Base-by-base conservation (phyloP, 208 protist species). In the Wallacemonas sp. region DNA sequence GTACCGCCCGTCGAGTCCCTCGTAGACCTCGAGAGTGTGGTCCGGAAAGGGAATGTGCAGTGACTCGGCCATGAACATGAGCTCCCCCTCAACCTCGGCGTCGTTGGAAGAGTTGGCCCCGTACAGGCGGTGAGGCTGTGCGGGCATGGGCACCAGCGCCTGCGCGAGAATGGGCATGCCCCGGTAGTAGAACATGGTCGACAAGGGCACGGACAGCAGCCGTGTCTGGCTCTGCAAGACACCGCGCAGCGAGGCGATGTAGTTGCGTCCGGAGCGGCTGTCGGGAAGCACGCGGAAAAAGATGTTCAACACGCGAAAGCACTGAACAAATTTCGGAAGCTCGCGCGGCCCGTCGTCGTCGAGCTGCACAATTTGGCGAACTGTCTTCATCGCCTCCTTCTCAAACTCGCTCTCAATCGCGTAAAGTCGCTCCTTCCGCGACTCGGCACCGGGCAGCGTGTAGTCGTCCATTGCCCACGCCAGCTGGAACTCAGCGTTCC, bases 151-250 rank as follows among this genome's bases (percentile, higher is more conserved):
- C 44, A 92, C 81, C 14, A 95, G 82, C 36, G 89, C 89, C 80
- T 95, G 89, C 39, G 84, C 89, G 31, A 95, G 74, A 28, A 95
- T 81, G 7, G 89, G 89, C 86, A 95, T 95, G 57, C 89, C 89
- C 10, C 86, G 86, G 70, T 87, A 95, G 65, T 86, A 89, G 50
- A 95, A 84, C 83, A 95, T 92, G 67, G 72, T 67, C 18, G 86
- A 87, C 31, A 95, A 79, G 22, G 89, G 89, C 52, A 95, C 89
- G 10, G 89, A 87, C 25, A 95, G 67, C 11, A 95, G 72, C 5
- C 54, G 73, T 39, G 76, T 88, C 62, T 76, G 63, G 65, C 85
- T 91, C 72, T 88, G 79, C 62, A 94, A 67, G 22, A 94, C 81
- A 54, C 81, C 86, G 28, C 89, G 86, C 23, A 95, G 71, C 7